phyloP scores from a whole-genome alignment of 2,329 filamentous ascomycete genomes.

The Pseudogymnoascus sp. region DNA sequence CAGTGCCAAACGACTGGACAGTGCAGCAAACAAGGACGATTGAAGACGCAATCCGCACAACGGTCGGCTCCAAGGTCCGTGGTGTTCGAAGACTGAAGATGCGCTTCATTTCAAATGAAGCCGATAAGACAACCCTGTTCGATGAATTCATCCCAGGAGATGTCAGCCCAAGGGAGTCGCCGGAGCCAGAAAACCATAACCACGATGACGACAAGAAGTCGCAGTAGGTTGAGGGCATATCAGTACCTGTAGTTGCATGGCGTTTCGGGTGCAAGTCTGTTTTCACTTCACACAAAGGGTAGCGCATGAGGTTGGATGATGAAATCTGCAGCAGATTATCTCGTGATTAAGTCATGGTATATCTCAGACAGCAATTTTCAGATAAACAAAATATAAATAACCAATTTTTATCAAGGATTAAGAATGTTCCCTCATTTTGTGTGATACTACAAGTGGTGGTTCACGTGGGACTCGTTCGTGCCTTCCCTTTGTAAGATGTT shows the following conservation, averaged over 20 bases:
- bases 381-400: neutral
- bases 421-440: neutral
- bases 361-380: neutral
- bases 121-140: constrained; percentile 50
- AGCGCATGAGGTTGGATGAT: constrained; percentile 1
- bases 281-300: neutral
- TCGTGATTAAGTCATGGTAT: neutral
- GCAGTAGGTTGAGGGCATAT: neutral
- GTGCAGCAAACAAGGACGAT: constrained; percentile 62
- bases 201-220: constrained; percentile 6
- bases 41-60: constrained; percentile 67
- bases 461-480: neutral
- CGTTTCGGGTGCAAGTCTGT: constrained; percentile 9
- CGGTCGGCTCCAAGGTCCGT: constrained; percentile 68
- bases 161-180: constrained; percentile 49
- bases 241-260: neutral
- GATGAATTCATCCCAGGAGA: constrained; percentile 74
- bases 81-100: constrained; percentile 80
- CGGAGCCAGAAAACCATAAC: constrained; percentile 35
- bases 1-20: constrained; percentile 70
- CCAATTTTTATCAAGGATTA: neutral
- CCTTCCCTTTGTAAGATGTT: neutral
- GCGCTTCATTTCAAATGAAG: constrained; percentile 69
- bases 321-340: neutral
- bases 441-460: neutral